Base-by-base conservation (phyloP, 345 rosid genomes). In the Crucihimalaya himalaica region DNA sequence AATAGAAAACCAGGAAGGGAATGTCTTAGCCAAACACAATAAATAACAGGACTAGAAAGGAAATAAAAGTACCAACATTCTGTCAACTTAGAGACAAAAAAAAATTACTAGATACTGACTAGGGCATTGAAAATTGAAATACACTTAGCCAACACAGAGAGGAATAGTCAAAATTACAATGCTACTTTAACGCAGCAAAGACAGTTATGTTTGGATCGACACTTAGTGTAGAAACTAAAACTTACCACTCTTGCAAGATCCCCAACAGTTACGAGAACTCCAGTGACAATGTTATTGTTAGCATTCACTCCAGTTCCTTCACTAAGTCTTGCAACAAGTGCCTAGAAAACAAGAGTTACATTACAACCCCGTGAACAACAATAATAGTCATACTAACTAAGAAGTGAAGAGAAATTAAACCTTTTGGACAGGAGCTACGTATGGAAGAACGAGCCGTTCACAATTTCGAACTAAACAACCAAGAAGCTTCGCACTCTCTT, bases 171-270 rank as follows among this genome's bases (percentile, higher is more conserved):
- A 63, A 76, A 42, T 62, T 50, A 43, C 45, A 62, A 50, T 62
- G 64, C 65, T 54, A 50, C 37, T 77, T 63, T 54, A 63, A 23
- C 7, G 31, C 29, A 71, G 39, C 9, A 40, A 57, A 70, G 39
- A 42, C 40, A 29, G 15, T 20, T 43, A 54, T 39, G 18, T 60
- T 32, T 75, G 50, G 34, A 18, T 53, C 37, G 31, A 51, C 48
- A 29, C 18, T 67, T 15, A 35, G 25, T 74, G 29, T 18, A 63
- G 64, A 53, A 75, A 68, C 70, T 46, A 70, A 70, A 55, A 13
- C 45, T 72, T 80, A 95, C 99, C 96, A 92, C 99, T 83, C 95
- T 90, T 67, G 96, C 98, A 86, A 95, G 98, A 84, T 95, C 99
- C 69, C 99, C 98, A 78, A 95, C 93, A 61, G 99, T 95, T 70